Evolutionary conservation across 768 basidiomycete species (phyloP).

Genomic region (Tulasnella calospora): DNA sequence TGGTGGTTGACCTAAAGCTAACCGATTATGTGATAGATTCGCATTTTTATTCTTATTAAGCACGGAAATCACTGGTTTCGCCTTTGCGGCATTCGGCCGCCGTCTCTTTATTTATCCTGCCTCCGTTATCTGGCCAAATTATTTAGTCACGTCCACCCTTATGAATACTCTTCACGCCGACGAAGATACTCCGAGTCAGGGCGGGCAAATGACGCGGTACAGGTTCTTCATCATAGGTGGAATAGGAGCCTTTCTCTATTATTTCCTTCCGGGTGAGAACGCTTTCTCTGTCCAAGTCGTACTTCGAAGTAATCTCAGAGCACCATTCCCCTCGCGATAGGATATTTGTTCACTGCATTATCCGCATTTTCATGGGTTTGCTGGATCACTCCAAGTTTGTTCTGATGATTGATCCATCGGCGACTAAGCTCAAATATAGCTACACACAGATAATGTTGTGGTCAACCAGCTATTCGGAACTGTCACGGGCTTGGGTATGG

Average conservation of each 20-base stretch:
- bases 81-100: conserved; percentile 82
- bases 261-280: conserved; percentile 81
- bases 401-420: not conserved
- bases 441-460: conserved; percentile 51
- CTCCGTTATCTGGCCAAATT: conserved; percentile 97
- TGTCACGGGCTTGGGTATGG: conserved; percentile 77
- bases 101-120: conserved; percentile 94
- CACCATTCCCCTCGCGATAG: conserved; percentile 38
- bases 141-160: conserved; percentile 87
- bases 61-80: conserved; percentile 93
- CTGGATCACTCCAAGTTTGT: conserved; percentile 58
- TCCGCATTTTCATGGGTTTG: conserved; percentile 87
- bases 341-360: conserved; percentile 86
- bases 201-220: conserved; percentile 59
- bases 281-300: not conserved
- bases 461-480: conserved; percentile 92
- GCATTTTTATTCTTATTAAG: conserved; percentile 71
- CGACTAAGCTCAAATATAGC: not conserved
- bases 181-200: conserved; percentile 59
- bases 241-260: conserved; percentile 70
- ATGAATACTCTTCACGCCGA: conserved; percentile 96
- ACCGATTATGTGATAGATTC: conserved; percentile 43
- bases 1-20: not conserved
- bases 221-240: conserved; percentile 69
- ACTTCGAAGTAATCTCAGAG: not conserved